These are phyloP conservation scores for Fraxinus americana DNA, from an alignment of 257 asterid genomes.

Conservation along the genomic window DNA sequence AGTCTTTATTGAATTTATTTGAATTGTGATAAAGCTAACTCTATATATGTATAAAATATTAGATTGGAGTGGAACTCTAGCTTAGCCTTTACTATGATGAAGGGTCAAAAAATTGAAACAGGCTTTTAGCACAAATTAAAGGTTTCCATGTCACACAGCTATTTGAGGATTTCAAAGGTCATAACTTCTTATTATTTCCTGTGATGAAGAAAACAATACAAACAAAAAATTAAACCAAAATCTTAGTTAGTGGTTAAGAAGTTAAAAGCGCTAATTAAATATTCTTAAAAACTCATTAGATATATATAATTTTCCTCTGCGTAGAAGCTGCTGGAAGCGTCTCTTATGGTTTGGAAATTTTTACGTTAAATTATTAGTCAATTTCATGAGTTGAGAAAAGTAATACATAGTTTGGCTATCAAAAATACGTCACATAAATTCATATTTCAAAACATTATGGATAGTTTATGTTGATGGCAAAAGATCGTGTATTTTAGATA, in stretches of 20 bases:
- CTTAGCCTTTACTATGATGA: conserved; percentile 26
- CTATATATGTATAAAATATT: neutral
- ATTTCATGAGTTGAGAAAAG: neutral
- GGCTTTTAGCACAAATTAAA: conserved; percentile 22
- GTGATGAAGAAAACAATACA: conserved; percentile 8
- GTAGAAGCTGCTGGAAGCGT: neutral
- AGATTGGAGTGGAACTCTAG: neutral
- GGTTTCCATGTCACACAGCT: conserved; percentile 18
- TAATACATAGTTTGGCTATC: neutral
- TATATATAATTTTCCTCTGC: neutral
- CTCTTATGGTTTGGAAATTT: neutral
- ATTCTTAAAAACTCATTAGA: neutral
- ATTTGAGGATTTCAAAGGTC: conserved; percentile 30
- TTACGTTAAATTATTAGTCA: neutral
- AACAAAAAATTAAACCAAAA: neutral
- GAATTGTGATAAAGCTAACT: neutral
- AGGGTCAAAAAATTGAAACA: conserved; percentile 12
- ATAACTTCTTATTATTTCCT: neutral
- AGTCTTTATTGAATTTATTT: too few species aligned
- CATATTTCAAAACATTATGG: too few species aligned
- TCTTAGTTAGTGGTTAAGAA: neutral
- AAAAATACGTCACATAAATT: neutral
- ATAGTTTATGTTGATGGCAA: too few species aligned
- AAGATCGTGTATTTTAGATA: too few species aligned
- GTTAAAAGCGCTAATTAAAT: neutral